phyloP scores from a whole-genome alignment of 2,329 filamentous ascomycete species.

The Volutella citrinella region DNA sequence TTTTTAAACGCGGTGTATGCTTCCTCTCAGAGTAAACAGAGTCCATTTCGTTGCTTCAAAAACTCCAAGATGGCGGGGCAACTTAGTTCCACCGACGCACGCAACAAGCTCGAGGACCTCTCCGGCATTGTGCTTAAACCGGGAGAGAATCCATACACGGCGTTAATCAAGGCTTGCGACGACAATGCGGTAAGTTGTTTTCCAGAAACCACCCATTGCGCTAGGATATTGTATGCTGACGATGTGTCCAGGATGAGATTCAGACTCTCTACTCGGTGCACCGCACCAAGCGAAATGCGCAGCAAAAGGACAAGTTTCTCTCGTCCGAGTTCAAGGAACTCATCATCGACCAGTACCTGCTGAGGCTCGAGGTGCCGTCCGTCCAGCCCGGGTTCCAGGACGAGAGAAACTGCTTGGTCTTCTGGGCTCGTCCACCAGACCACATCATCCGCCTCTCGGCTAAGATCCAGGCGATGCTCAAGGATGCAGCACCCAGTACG shows the following conservation, averaged over 20 bases:
- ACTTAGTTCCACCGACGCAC: slow-evolving; percentile 32
- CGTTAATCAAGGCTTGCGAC: slow-evolving; percentile 65
- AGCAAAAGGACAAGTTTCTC: slow-evolving; percentile 74
- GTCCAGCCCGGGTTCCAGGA: slow-evolving; percentile 70
- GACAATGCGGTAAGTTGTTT: slow-evolving; percentile 58
- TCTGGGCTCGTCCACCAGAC: slow-evolving; percentile 82
- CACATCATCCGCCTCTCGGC: slow-evolving; percentile 66
- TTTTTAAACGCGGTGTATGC: too few species aligned
- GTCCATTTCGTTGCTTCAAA: too few species aligned
- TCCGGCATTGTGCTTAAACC: slow-evolving; percentile 48
- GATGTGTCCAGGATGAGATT: slow-evolving; percentile 53
- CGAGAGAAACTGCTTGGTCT: slow-evolving; percentile 75
- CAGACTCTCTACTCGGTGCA: slow-evolving; percentile 72
- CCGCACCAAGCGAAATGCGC: slow-evolving; percentile 68
- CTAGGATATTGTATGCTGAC: neutral
- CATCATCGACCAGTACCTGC: slow-evolving; percentile 71
- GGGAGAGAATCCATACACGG: slow-evolving; percentile 72
- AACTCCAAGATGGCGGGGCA: slow-evolving; percentile 16
- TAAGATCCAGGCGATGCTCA: slow-evolving; percentile 65
- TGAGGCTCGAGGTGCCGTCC: slow-evolving; percentile 62
- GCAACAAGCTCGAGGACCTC: slow-evolving; percentile 53
- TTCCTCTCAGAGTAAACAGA: too few species aligned
- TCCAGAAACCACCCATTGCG: neutral
- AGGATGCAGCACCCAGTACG: slow-evolving; percentile 66
- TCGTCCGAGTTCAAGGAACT: slow-evolving; percentile 65